Evolutionary conservation across 1,284 basidiomycete genomes (phyloP).

Genomic region (Fomitopsis palustris): DNA sequence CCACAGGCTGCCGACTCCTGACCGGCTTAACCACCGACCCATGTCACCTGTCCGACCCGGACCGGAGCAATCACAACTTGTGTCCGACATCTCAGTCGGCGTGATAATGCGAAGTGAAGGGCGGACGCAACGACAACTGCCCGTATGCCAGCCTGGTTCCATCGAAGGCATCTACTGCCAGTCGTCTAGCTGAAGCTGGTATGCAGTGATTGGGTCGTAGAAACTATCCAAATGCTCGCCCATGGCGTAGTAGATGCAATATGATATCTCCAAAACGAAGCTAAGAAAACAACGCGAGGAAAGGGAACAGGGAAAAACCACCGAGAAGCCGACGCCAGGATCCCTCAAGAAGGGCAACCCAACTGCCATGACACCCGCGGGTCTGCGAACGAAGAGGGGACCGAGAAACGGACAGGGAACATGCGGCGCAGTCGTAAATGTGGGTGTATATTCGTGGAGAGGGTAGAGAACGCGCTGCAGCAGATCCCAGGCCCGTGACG

Average conservation of each 20-base stretch:
- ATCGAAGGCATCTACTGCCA: too few species aligned
- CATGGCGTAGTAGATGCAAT: slow-evolving; percentile 16
- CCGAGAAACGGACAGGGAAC: slow-evolving; percentile 13
- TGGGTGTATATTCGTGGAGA: slow-evolving; percentile 31
- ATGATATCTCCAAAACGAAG: slow-evolving; percentile 22
- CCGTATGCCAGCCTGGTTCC: not conserved
- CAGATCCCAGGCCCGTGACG: slow-evolving; percentile 15
- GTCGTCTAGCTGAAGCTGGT: not conserved
- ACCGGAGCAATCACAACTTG: too few species aligned
- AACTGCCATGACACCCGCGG: slow-evolving; percentile 14
- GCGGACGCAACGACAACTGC: not conserved
- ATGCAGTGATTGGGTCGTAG: not conserved
- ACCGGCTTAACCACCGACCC: too few species aligned
- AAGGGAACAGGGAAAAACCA: slow-evolving; percentile 12
- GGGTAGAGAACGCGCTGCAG: slow-evolving; percentile 24
- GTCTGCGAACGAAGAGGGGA: slow-evolving; percentile 11
- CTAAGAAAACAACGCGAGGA: slow-evolving; percentile 16
- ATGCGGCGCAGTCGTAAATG: slow-evolving; percentile 31
- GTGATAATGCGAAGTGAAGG: not conserved
- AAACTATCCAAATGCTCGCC: not conserved
- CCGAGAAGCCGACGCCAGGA: slow-evolving; percentile 8
- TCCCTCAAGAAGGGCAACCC: slow-evolving; percentile 14
- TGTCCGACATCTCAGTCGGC: too few species aligned
- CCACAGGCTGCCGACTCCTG: too few species aligned
- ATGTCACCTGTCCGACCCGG: too few species aligned